Percentiles rank a stretch among this genome's conserved stretches.
These are phyloP conservation scores for Leccinum subfulvum DNA, from an alignment of 1,284 basidiomycete species.

Conservation along the genomic window DNA sequence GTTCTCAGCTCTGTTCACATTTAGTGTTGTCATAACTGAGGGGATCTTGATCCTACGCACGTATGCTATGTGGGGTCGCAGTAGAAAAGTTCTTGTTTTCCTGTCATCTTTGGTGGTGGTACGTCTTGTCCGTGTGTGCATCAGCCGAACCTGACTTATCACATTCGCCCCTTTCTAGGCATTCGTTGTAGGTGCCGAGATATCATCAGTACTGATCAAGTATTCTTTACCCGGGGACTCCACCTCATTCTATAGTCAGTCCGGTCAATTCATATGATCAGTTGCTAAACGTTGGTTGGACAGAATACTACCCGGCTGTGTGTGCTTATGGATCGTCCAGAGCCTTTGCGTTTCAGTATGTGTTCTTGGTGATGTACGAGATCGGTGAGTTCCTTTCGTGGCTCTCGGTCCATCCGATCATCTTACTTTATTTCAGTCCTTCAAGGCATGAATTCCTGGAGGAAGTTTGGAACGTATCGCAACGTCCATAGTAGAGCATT, in stretches of 20 bases:
- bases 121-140: conserved; percentile 1
- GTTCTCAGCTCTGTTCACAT: no score
- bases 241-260: conserved; percentile 22
- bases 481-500: conserved; percentile 16
- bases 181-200: no score
- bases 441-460: conserved; percentile 28
- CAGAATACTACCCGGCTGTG: conserved; percentile 24
- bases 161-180: conserved; percentile 6
- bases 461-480: conserved; percentile 27
- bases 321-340: conserved; percentile 22
- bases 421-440: conserved; percentile 20
- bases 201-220: no score
- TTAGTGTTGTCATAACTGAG: no score
- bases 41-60: no score
- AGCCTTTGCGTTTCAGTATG: conserved; percentile 17
- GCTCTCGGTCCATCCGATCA: neutral
- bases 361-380: conserved; percentile 24
- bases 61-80: no score
- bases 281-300: neutral
- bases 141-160: neutral
- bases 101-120: conserved; percentile 5
- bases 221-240: no score
- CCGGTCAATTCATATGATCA: neutral
- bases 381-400: conserved; percentile 22
- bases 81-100: neutral